Base-by-base conservation (phyloP, 805 yeast genomes). In the Spencermartinsiella europaea region DNA sequence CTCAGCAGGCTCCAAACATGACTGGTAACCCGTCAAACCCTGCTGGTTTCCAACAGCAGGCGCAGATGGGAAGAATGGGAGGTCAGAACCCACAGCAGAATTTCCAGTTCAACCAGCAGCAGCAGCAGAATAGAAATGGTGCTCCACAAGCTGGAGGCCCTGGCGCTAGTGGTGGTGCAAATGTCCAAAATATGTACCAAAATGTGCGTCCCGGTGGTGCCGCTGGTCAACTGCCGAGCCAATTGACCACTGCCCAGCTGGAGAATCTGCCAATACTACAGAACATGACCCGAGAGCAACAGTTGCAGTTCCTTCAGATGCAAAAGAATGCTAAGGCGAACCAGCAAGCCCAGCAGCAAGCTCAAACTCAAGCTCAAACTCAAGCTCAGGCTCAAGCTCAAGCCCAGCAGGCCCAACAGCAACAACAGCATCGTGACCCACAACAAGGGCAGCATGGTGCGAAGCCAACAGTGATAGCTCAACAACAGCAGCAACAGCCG, bases 201-300 rank as follows among this genome's bases (percentile, higher is more conserved):
- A 25, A 25, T 15, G 42, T 12, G 12, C 42, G 28, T 2, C 21
- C 42, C 7, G 42, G 34, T 5, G 28, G 22, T 4, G 19, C 42
- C 4, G 42, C 17, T 25, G 27, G 27, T 22, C n/a, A n/a, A n/a
- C n/a, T n/a, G n/a, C n/a, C n/a, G n/a, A n/a, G n/a, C n/a, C n/a
- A n/a, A n/a, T n/a, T n/a, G n/a, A n/a, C n/a, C n/a, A n/a, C n/a
- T n/a, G 33, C 42, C 8, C 31, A 25, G 31, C 12, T 25, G 31
- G 31, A 38, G 42, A 20, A 12, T 12, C 12, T 38, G n/a, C 40
- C 45, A 22, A 44, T 49, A 37, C 48, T 52, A 44, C 47, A 45
- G 41, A 44, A 43, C 38, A 45, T 55, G 53, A 45, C 52, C 4
- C 45, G 47, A 8, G 59, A 56, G 25, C 58, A 56, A 44, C 62